Conservation (phyloP, 176 grass and related monocot species). For the Bolboschoenus planiculmis region DNA sequence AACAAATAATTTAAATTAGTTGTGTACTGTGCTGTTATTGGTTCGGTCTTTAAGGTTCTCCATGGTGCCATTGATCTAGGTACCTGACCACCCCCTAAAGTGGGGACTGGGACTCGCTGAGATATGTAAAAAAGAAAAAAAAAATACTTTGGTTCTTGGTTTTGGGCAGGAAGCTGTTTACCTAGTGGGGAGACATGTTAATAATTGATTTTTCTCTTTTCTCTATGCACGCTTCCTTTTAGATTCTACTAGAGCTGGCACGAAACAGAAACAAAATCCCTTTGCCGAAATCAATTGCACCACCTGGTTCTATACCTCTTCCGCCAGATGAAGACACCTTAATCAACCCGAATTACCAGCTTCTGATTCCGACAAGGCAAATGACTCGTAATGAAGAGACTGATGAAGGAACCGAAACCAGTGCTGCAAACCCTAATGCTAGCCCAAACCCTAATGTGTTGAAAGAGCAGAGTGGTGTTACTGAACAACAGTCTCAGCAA, state of each 20-base stretch:
- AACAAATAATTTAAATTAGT: neutral
- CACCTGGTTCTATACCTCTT: conserved; percentile 76
- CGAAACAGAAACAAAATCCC: conserved; percentile 75
- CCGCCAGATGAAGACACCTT: conserved; percentile 80
- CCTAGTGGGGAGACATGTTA: neutral
- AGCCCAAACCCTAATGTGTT: conserved; percentile 30
- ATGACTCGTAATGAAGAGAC: conserved; percentile 42
- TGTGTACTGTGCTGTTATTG: neutral
- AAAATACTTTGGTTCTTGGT: neutral
- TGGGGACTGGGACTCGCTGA: neutral
- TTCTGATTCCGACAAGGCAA: conserved; percentile 50
- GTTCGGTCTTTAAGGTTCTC: neutral
- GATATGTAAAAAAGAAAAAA: neutral
- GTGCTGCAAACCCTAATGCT: conserved; percentile 6
- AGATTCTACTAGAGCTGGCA: conserved; percentile 76
- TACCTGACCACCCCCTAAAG: neutral
- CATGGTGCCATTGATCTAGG: neutral
- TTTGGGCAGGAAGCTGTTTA: neutral
- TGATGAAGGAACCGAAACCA: conserved; percentile 40
- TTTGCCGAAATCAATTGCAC: conserved; percentile 73
- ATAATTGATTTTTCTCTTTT: conserved; percentile 12
- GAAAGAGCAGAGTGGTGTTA: conserved; percentile 36
- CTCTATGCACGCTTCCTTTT: conserved; percentile 8
- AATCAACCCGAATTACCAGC: conserved; percentile 74
- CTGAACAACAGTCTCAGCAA: conserved; percentile 44